Base-by-base conservation (phyloP, 306 rosid genomes). In the Quercus gilva region DNA sequence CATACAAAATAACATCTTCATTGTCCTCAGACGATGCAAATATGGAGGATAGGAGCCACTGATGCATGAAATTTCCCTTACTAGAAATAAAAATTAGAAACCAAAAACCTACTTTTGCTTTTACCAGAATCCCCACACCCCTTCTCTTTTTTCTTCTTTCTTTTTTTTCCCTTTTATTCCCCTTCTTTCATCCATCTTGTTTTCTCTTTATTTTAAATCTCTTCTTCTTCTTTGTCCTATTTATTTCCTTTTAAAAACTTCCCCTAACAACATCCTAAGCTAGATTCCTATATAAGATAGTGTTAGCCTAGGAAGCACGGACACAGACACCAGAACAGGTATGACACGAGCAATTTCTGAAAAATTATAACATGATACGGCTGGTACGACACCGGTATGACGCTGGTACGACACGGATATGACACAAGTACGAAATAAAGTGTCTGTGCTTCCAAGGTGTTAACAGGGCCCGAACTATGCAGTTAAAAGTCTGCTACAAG, bases 1-100 rank as follows among this genome's bases (percentile, higher is more conserved):
- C 7, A 18, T 35, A 71, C 72, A 15, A 13, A 20, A 28, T 17
- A 15, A 49, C 17, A 6, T 60, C 78, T 61, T 43, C 81, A 26
- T 52, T 18, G 23, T 51, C 71, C 56, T n/a, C 33, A 4, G 8
- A 64, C 1, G 1, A 29, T 31, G 7, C 45, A 19, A 35, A 49
- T 41, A 35, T 61, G 67, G 35, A 18, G 56, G 59, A 71, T 10
- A 45, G 73, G 11, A 71, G 70, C 74, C 64, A 64, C 70, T 28
- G 11, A 15, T n/a, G 59, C 68, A 76, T 15, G 60, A 70, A 74
- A 29, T 64, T 18, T 28, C 12, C 70, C 45, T 64, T 29, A 2
- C 28, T 23, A 14, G 43, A 64, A 17, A 6, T 37, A 64, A 29
- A 13, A 61, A 26, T 25, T 61, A 64, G 18, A 29, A 31, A 64